Evolutionary conservation across 2,329 filamentous ascomycete genomes (phyloP), one percentile per base, ranked within the genome.

Genomic region (Colletotrichum plurivorum): DNA sequence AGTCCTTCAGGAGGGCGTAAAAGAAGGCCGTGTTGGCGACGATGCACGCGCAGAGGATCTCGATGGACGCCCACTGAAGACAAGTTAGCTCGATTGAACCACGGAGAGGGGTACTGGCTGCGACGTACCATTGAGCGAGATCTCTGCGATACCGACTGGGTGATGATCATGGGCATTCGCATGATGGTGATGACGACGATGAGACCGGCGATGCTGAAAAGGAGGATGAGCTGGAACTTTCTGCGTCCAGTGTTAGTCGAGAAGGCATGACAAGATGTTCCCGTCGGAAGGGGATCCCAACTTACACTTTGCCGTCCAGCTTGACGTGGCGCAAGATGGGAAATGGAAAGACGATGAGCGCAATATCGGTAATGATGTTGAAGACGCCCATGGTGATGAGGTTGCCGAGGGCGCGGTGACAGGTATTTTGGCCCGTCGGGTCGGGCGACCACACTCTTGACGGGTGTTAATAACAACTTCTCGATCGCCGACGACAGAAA

Each of bases 11-110:
- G 0, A 78, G 58, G 0, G 76, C 75, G 67, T 75, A 78, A 49
- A 72, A 78, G 55, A 78, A 78, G 2, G 76, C 72, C 0, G 76
- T 75, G 45, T 78, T 78, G 31, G 76, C 73, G 13, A 78, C 76
- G 22, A 78, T 64, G 46, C 76, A 78, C 2, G 75, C 76, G 70
- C 76, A 78, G 1, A 78, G 70, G n/a, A 78, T 78, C 68, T 78
- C 76, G 48, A 78, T 73, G 4, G 76, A 76, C 31, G 76, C 76
- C 76, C 76, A 78, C 76, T 78, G 36, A 36, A 15, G 20, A 27
- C 1, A 3, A 3, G n/a, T 66, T 20, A 54, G 41, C 18, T 52
- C 13, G 31, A 8, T 16, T 6, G 15, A 7, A 3, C 5, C 53
- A 6, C 10, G 27, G 22, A 25, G 45, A 20, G 13, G 8, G 3